phyloP scores from a whole-genome alignment of 768 basidiomycete genomes.

The Boletus insuetus region DNA sequence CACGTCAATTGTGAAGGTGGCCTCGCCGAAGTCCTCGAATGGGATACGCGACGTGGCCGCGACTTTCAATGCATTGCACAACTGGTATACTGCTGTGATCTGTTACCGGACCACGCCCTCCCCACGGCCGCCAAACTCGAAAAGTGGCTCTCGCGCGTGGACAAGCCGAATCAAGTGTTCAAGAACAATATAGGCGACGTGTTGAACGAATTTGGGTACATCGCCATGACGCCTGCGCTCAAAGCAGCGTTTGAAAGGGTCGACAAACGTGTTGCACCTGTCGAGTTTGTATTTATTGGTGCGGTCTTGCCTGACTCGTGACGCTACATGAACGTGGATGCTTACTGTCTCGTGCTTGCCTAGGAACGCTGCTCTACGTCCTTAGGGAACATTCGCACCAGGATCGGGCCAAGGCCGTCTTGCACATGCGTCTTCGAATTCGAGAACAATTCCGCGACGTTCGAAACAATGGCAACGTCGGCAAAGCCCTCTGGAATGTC shows the following conservation, averaged over 20 bases:
- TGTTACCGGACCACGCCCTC: slow-evolving; percentile 42
- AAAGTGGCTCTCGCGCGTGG: slow-evolving; percentile 36
- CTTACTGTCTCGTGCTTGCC: not conserved
- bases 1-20: slow-evolving; percentile 61
- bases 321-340: not conserved
- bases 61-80: slow-evolving; percentile 75
- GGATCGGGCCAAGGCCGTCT: slow-evolving; percentile 54
- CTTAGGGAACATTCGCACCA: slow-evolving; percentile 41
- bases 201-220: slow-evolving; percentile 51
- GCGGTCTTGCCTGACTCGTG: slow-evolving; percentile 10
- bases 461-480: slow-evolving; percentile 56
- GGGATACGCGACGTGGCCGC: slow-evolving; percentile 68
- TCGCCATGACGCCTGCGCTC: slow-evolving; percentile 42
- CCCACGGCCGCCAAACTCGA: slow-evolving; percentile 59
- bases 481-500: slow-evolving; percentile 56
- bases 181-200: slow-evolving; percentile 51
- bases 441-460: slow-evolving; percentile 61
- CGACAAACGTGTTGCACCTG: slow-evolving; percentile 62
- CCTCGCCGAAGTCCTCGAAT: slow-evolving; percentile 52
- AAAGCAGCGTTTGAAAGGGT: slow-evolving; percentile 52
- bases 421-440: slow-evolving; percentile 53
- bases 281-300: slow-evolving; percentile 84
- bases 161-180: slow-evolving; percentile 46
- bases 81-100: slow-evolving; percentile 65
- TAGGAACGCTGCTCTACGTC: slow-evolving; percentile 67